These are phyloP conservation scores for Pseudonitzschia pungens DNA, from an alignment of 108 stramenopile genomes.

Conservation along the genomic window DNA sequence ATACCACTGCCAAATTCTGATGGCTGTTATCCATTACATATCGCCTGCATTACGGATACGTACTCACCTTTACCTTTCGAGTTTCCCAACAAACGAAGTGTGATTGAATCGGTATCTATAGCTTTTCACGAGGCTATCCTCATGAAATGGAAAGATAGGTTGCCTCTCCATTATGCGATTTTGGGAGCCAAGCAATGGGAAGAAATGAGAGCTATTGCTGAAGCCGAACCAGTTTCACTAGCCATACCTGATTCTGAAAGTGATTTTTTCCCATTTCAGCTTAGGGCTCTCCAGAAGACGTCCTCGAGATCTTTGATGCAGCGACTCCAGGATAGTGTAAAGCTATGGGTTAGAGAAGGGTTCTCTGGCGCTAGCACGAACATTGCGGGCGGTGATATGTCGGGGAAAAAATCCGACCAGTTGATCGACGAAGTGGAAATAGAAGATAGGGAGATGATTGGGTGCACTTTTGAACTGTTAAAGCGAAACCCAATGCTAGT, in stretches of 20 bases:
- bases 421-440: slow-evolving; percentile 13
- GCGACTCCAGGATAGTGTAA: slow-evolving; percentile 23
- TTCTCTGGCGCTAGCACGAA: slow-evolving; percentile 9
- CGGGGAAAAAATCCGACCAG: slow-evolving; percentile 18
- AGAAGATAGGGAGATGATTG: slow-evolving; percentile 22
- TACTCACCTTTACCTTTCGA: slow-evolving; percentile 33
- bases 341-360: background rate
- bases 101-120: slow-evolving; percentile 53
- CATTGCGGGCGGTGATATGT: slow-evolving; percentile 1
- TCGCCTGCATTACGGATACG: slow-evolving; percentile 31
- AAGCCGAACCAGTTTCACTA: slow-evolving; percentile 29
- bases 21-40: slow-evolving; percentile 40
- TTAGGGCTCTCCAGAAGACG: slow-evolving; percentile 33
- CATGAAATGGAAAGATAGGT: slow-evolving; percentile 34
- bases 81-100: slow-evolving; percentile 32
- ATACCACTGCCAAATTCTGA: slow-evolving; percentile 33
- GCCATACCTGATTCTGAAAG: slow-evolving; percentile 19
- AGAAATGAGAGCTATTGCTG: slow-evolving; percentile 28
- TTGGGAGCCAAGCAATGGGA: slow-evolving; percentile 26
- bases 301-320: slow-evolving; percentile 14
- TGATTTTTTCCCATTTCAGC: slow-evolving; percentile 40
- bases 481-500: slow-evolving; percentile 31
- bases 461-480: slow-evolving; percentile 29
- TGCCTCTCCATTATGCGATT: slow-evolving; percentile 36
- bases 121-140: slow-evolving; percentile 52